phyloP scores from a whole-genome alignment of 2,329 filamentous ascomycete genomes.

The Fusarium setosum region DNA sequence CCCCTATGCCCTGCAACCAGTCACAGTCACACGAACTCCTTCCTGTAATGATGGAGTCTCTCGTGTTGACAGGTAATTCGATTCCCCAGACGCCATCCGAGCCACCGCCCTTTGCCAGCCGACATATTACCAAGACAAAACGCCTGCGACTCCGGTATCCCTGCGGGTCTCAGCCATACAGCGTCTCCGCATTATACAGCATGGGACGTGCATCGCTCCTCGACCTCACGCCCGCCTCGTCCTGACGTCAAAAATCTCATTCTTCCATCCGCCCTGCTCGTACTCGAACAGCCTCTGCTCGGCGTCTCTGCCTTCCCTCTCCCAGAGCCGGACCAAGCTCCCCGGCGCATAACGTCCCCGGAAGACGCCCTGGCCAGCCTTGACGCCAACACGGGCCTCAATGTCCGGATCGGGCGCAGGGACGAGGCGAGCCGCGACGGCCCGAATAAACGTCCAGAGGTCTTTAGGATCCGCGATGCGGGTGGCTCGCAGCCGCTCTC shows the following conservation, averaged over 20 bases:
- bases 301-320: constrained; percentile 79
- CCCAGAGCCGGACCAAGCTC: constrained; percentile 90
- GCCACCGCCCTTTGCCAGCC: constrained; percentile 14
- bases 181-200: constrained; percentile 7
- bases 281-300: constrained; percentile 81
- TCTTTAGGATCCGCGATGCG: constrained; percentile 84
- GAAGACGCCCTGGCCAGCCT: constrained; percentile 72
- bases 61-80: constrained; percentile 2
- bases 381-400: constrained; percentile 78
- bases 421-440: constrained; percentile 80
- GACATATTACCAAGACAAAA: constrained; percentile 19
- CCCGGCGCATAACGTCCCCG: constrained; percentile 88
- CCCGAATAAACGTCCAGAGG: constrained; percentile 83
- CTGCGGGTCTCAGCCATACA: constrained; percentile 19
- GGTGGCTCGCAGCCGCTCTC: constrained; percentile 87
- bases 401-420: constrained; percentile 81
- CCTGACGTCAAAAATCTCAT: constrained; percentile 78
- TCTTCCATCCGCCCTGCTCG: constrained; percentile 80
- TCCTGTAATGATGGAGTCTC: background rate
- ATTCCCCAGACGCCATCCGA: constrained; percentile 21
- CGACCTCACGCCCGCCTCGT: constrained; percentile 44
- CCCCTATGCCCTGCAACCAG: background rate
- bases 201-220: background rate
- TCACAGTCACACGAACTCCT: constrained; percentile 6
- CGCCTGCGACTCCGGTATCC: constrained; percentile 26